phyloP scores from a whole-genome alignment of 495 filamentous ascomycete species.

The Antarctomyces pellizariae region DNA sequence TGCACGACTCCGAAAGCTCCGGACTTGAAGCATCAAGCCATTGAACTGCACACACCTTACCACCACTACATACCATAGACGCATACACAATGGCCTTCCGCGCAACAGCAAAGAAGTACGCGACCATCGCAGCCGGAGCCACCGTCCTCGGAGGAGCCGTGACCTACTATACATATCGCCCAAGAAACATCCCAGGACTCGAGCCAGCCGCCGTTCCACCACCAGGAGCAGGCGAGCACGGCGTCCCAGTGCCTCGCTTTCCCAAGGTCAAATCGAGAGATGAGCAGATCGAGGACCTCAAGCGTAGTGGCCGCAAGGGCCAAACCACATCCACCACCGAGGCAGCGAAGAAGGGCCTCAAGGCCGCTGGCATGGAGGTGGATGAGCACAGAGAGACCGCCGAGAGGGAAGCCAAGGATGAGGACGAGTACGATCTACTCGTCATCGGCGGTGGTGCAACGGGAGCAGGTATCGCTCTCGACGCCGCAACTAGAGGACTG shows the following conservation, averaged over 20 bases:
- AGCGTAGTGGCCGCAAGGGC: slow-evolving; percentile 21
- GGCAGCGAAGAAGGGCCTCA: slow-evolving; percentile 5
- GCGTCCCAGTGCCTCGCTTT: slow-evolving; percentile 58
- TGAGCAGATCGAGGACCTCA: slow-evolving; percentile 37
- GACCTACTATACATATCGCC: slow-evolving; percentile 60
- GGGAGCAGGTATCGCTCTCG: slow-evolving; percentile 76
- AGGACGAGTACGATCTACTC: slow-evolving; percentile 57
- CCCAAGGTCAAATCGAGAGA: slow-evolving; percentile 48
- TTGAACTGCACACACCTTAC: too few species aligned
- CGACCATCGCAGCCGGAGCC: slow-evolving; percentile 22
- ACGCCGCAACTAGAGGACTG: slow-evolving; percentile 79
- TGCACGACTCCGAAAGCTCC: too few species aligned
- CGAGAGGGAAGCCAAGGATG: slow-evolving; percentile 9
- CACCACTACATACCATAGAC: too few species aligned
- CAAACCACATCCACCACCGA: slow-evolving; percentile 1
- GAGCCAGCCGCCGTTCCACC: slow-evolving; percentile 62
- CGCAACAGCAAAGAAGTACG: slow-evolving; percentile 35
- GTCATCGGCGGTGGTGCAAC: slow-evolving; percentile 88
- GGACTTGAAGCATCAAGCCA: too few species aligned
- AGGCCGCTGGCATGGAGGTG: too few species aligned
- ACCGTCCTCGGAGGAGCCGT: slow-evolving; percentile 32
- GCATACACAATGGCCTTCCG: slow-evolving; percentile 40
- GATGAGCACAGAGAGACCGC: slow-evolving; percentile 16
- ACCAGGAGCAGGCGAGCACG: slow-evolving; percentile 54
- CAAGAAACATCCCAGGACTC: slow-evolving; percentile 64